Evolutionary conservation across 805 yeast genomes (phyloP), one percentile per base, ranked within the genome.

Genomic region (Candida orba): DNA sequence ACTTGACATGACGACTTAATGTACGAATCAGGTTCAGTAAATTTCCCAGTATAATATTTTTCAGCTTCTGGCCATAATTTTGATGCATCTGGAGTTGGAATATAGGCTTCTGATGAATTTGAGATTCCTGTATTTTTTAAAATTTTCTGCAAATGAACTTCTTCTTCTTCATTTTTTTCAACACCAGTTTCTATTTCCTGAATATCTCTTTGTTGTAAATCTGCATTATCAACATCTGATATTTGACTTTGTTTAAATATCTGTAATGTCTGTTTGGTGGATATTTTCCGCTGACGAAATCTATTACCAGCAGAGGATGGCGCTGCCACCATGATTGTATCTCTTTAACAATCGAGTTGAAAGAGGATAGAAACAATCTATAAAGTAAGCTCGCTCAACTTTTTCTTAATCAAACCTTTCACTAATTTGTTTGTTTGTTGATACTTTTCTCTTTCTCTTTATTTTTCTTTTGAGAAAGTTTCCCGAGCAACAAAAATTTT

Each of bases 61-160:
- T 68, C 54, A 34, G 87, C 95, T 22, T 86, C 95, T 4, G 67
- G 63, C 96, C 96, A 90, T 18, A 76, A 68, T 52, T 73, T 73
- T 0, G 95, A 82, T 4, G 98, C 97, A 69, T 88, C 95, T 0
- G 99, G 99, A 0, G 99, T 93, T 2, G 99, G 99, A 54, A 93
- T 93, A 62, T 83, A 91, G 8, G 54, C 57, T 22, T 60, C 56
- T n/a, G 52, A 56, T 45, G 78, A 67, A 17, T 85, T 73, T 3
- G 81, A 80, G 27, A 79, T 78, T 41, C 79, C 82, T 2, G 88
- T 78, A 13, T 91, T 91, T 63, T 81, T 80, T 51, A 93, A 82
- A 40, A 90, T 96, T 50, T 84, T 87, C 62, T 91, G 95, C 49
- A 93, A 72, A 75, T 93, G 99, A 35, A 86, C 93, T 63, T 93